Base-by-base conservation (phyloP, 1,284 basidiomycete genomes). In the Ustilago cynodontis region DNA sequence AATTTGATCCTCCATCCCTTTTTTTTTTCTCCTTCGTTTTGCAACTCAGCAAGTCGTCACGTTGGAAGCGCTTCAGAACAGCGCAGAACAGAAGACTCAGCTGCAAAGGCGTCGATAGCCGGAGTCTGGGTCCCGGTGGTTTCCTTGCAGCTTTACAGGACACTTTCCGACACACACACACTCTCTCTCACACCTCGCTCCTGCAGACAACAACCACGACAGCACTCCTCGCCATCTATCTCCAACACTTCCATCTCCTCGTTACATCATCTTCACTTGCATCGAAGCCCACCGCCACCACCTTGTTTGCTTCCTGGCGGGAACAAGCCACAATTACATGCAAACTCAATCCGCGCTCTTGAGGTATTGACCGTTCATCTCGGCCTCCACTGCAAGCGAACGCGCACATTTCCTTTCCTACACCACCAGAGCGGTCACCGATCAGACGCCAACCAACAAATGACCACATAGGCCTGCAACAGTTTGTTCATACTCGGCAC, bases 31-130 rank as follows among this genome's bases (percentile, higher is more conserved):
- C 37, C 37, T n/a, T 41, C 16, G 37, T 41, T 41, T 41, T 41
- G 13, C 37, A n/a, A 41, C 37, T 41, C 13, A 41, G 37, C 31
- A 33, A 11, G 31, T 33, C 31, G 11, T 33, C 31, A 33, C 31
- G 31, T 33, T 33, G 31, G 11, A 33, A 33, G 5, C 31, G 31
- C 31, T 11, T 33, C 6, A 33, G 11, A 33, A 33, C 31, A 33
- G 31, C 31, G 31, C 31, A 33, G 31, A 33, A 33, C n/a, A n/a
- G n/a, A n/a, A n/a, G n/a, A n/a, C n/a, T 22, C 43, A 50, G 26
- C 49, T 33, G 51, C 51, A 52, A n/a, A 31, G 18, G 51, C 29
- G 33, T 52, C 29, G 28, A n/a, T 52, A 52, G 29, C 51, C 51
- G 51, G 51, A 52, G 16, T 20, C 28, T 35, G 31, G 29, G 35